Conservation (phyloP, 1,139 yeast species). For the Candida glucosophila region DNA sequence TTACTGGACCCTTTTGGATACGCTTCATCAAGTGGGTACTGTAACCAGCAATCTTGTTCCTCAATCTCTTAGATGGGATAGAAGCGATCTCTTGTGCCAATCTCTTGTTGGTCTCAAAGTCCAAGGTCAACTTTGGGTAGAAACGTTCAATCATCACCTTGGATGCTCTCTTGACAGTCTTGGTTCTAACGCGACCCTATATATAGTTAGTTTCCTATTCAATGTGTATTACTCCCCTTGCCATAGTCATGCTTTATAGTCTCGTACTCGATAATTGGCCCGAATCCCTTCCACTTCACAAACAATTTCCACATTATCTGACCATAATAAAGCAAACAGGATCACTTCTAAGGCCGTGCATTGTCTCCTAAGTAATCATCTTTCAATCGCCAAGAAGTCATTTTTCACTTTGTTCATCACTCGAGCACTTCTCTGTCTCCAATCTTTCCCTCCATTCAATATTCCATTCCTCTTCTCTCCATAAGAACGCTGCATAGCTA, state of each 20-base stretch:
- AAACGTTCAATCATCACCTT: constrained; percentile 99
- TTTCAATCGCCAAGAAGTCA: too few relatives aligned
- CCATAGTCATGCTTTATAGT: too few relatives aligned
- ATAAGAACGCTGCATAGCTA: neutral
- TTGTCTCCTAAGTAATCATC: too few relatives aligned
- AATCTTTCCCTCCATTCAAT: constrained; percentile 1
- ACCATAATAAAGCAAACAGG: too few relatives aligned
- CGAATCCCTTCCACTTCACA: too few relatives aligned
- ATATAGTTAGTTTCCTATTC: constrained; percentile 20
- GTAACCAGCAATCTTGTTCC: constrained; percentile 99
- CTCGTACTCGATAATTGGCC: too few relatives aligned
- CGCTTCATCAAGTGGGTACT: constrained; percentile 99
- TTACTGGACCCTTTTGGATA: constrained; percentile 99
- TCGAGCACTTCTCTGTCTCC: constrained; percentile 1
- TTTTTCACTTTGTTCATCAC: neutral
- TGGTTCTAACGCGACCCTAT: constrained; percentile 98
- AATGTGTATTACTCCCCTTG: too few relatives aligned
- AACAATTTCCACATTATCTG: too few relatives aligned
- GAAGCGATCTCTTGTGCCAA: constrained; percentile 97
- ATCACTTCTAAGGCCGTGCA: too few relatives aligned
- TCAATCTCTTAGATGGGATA: constrained; percentile 98
- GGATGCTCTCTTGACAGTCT: constrained; percentile 99
- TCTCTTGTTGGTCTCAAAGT: constrained; percentile 99
- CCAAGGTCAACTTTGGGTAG: constrained; percentile 99
- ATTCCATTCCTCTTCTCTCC: neutral